Percentiles rank a stretch among this genome's conserved stretches.
Conservation (phyloP, 2,329 filamentous ascomycete genomes). For the Calonectria honghensis region DNA sequence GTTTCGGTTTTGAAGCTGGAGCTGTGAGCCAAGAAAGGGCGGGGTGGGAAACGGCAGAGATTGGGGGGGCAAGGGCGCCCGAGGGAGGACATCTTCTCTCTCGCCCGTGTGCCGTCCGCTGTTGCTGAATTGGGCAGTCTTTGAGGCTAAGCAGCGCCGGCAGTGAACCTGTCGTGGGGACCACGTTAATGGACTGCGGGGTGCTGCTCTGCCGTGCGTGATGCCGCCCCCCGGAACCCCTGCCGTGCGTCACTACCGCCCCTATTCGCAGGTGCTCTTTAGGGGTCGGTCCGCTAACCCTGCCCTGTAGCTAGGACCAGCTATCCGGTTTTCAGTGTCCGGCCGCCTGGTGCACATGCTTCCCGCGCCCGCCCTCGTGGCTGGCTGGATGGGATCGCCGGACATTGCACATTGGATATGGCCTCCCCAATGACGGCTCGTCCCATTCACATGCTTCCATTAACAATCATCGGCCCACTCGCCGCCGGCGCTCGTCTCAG, state of each 20-base stretch:
- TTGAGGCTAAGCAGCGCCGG: conserved; percentile 28
- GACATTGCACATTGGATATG: not conserved
- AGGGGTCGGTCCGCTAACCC: conserved; percentile 26
- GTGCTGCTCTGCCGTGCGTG: conserved; percentile 35
- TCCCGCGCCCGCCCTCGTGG: not conserved
- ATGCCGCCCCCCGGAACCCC: conserved; percentile 29
- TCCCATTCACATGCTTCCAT: conserved; percentile 41
- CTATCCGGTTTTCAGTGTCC: conserved; percentile 39
- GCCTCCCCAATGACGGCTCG: conserved; percentile 16
- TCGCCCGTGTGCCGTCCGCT: conserved; percentile 29
- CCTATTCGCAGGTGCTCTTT: conserved; percentile 15
- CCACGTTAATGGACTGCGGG: conserved; percentile 25
- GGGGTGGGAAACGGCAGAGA: conserved; percentile 30
- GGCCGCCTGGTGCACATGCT: conserved; percentile 19
- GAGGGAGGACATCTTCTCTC: conserved; percentile 12
- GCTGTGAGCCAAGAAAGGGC: conserved; percentile 29
- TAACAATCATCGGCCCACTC: conserved; percentile 34
- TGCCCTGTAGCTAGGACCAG: conserved; percentile 16
- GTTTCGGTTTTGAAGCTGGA: conserved; percentile 29
- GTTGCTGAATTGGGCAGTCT: conserved; percentile 35
- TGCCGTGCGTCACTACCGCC: conserved; percentile 16
- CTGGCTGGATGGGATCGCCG: not conserved
- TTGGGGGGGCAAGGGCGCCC: not conserved
- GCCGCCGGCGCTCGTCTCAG: conserved; percentile 26
- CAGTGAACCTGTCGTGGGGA: conserved; percentile 37